These are phyloP conservation scores for Fusarium keratoplasticum DNA, from an alignment of 2,329 filamentous ascomycete species.

Conservation along the genomic window DNA sequence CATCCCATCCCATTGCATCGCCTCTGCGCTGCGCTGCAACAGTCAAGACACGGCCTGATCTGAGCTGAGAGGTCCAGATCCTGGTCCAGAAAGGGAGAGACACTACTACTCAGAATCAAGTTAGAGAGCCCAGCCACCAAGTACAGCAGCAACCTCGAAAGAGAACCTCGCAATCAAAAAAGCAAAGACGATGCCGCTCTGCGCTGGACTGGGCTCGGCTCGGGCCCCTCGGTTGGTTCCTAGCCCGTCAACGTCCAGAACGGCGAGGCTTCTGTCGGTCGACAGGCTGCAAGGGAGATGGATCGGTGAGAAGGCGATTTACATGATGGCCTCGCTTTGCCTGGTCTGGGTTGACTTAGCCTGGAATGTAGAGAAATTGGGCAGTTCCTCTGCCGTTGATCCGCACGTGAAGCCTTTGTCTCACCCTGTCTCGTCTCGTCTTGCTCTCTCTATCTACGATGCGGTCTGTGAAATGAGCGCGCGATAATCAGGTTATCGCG, in stretches of 20 bases:
- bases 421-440: conserved; percentile 27
- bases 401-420: conserved; percentile 21
- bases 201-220: conserved; percentile 8
- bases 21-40: not conserved
- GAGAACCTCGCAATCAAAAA: conserved; percentile 10
- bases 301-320: conserved; percentile 8
- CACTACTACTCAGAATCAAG: conserved; percentile 5
- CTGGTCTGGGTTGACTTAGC: not conserved
- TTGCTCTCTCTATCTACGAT: conserved; percentile 4
- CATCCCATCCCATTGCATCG: not conserved
- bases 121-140: not conserved
- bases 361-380: conserved; percentile 31
- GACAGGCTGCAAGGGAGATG: conserved; percentile 30
- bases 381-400: conserved; percentile 14
- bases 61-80: not conserved
- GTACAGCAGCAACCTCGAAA: not conserved
- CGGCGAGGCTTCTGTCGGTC: conserved; percentile 12
- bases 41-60: conserved; percentile 4
- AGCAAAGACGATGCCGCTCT: conserved; percentile 16
- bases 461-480: conserved; percentile 26
- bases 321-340: conserved; percentile 15
- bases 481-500: conserved; percentile 26
- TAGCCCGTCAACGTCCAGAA: conserved; percentile 3
- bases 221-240: conserved; percentile 26
- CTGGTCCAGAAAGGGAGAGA: conserved; percentile 20